Conservation (phyloP, 2,329 filamentous ascomycete species). For the Bipolaris gigantea region DNA sequence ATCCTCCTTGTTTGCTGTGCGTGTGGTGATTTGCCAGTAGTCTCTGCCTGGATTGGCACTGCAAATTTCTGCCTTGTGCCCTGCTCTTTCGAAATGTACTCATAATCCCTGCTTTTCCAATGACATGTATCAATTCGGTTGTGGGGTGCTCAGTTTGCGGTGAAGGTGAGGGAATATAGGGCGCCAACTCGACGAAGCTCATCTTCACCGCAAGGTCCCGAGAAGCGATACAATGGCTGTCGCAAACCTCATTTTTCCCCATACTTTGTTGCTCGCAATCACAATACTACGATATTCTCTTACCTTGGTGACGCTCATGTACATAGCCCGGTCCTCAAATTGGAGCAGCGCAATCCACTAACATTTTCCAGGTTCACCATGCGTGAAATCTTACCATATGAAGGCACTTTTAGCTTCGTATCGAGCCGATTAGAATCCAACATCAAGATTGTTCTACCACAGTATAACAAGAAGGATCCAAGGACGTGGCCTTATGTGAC, state of each 20-base stretch:
- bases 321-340: background rate
- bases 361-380: background rate
- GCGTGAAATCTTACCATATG: background rate
- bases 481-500: constrained; percentile 10
- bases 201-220: background rate
- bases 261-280: background rate
- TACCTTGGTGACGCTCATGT: background rate
- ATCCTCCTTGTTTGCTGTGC: too few species aligned
- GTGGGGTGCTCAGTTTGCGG: background rate
- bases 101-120: too few species aligned
- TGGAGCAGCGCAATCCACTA: background rate
- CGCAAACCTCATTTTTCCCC: background rate
- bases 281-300: background rate
- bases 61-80: too few species aligned
- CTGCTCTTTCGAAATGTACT: too few species aligned
- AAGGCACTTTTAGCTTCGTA: constrained; percentile 7
- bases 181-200: background rate
- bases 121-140: background rate
- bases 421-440: background rate
- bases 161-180: background rate
- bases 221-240: background rate
- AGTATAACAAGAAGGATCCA: constrained; percentile 1
- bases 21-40: too few species aligned
- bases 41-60: too few species aligned
- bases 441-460: background rate